phyloP scores from a whole-genome alignment of 148 eudicot species.

The Heliosperma pusillum region DNA sequence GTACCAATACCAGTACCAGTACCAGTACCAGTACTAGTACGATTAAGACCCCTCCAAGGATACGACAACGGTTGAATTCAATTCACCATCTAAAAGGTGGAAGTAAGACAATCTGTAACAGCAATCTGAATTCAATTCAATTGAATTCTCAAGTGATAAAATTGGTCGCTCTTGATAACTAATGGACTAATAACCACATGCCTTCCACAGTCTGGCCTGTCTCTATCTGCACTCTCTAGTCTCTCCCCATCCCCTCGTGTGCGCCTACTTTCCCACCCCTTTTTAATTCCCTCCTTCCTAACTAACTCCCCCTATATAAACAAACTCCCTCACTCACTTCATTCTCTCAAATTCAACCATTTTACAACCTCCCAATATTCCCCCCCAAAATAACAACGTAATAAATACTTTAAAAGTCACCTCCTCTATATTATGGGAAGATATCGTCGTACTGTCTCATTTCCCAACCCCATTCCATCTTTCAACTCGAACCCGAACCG shows the following conservation, averaged over 20 bases:
- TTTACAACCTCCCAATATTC: background rate
- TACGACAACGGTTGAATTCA: too few species aligned
- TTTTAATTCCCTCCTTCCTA: background rate
- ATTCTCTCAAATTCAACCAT: background rate
- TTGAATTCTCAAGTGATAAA: background rate
- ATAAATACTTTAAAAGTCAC: too few species aligned
- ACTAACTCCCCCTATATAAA: conserved; percentile 18
- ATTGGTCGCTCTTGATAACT: background rate
- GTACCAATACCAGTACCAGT: too few species aligned
- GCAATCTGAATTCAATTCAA: too few species aligned
- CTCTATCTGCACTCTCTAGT: background rate
- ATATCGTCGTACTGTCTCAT: conserved; percentile 74
- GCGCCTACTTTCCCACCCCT: conserved; percentile 10
- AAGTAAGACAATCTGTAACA: too few species aligned
- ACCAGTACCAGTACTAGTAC: too few species aligned
- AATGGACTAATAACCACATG: conserved; percentile 19
- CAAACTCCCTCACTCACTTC: background rate
- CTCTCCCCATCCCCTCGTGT: conserved; percentile 26
- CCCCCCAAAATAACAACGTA: background rate
- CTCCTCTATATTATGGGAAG: conserved; percentile 35
- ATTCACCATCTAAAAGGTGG: too few species aligned
- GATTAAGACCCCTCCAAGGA: too few species aligned
- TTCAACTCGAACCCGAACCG: conserved; percentile 30
- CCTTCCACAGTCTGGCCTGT: conserved; percentile 24
- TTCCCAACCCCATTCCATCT: conserved; percentile 48